Evolutionary conservation across 2,329 filamentous ascomycete genomes (phyloP), one percentile per base, ranked within the genome.

Genomic region (Stenocarpella maydis): DNA sequence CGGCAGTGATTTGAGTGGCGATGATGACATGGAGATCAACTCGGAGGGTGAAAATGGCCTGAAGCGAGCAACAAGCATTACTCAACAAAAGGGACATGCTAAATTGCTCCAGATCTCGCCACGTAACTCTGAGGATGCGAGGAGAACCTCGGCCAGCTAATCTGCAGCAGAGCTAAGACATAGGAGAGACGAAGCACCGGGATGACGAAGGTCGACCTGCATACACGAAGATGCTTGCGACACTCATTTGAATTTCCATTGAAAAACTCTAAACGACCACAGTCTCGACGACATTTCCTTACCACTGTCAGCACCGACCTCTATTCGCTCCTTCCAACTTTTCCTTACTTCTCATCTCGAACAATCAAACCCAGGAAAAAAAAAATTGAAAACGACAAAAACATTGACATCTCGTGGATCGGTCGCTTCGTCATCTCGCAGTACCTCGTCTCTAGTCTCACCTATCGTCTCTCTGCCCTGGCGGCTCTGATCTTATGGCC

Each of bases 1-100:
- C 28, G 60, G 8, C 60, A 72, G 65, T 63, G 69, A 65, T n/a
- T 52, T n/a, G 55, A 74, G 69, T 68, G 75, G 72, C 55, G 73
- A 65, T 39, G 69, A 65, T 39, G 69, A 72, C 28, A 73, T 77
- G 15, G 43, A 69, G 26, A 67, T 74, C 41, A 76, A 77, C n/a
- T 77, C 76, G 31, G 76, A 77, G 14, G 80, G 81, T 74, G 80
- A 76, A 71, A 78, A 78, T 28, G 80, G 82, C 50, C 74, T 85
- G 26, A 87, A 90, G 74, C 89, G 91, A 74, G 92, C 93, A 34
- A 90, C 85, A 64, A 95, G 91, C 78, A 83, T 95, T 69, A 87
- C 84, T 24, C 86, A 91, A 66, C 91, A 91, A 72, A 91, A 92
- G 53, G 92, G 92, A 61, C 95, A 91, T 76, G 92, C 92, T 14